These are phyloP conservation scores for Trichophyton mentagrophytes DNA, from an alignment of 2,329 filamentous ascomycete genomes.

Conservation along the genomic window DNA sequence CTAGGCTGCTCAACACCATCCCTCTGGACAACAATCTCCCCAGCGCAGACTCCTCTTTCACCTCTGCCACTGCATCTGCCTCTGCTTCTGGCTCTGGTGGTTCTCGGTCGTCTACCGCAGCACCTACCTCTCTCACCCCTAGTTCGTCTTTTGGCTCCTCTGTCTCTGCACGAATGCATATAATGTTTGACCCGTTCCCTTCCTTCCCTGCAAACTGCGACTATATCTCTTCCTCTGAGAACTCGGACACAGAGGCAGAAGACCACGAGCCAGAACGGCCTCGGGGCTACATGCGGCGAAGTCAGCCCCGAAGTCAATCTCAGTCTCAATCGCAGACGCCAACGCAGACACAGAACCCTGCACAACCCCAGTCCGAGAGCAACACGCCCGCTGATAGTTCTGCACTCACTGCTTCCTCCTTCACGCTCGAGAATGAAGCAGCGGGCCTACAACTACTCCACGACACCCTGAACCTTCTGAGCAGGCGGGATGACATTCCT, in stretches of 20 bases:
- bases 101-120: slow-evolving; percentile 14
- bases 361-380: slow-evolving; percentile 17
- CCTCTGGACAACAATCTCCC: slow-evolving; percentile 70
- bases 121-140: slow-evolving; percentile 33
- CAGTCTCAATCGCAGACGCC: not conserved
- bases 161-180: not conserved
- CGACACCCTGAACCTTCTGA: slow-evolving; percentile 56
- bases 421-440: slow-evolving; percentile 18
- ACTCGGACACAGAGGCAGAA: slow-evolving; percentile 20
- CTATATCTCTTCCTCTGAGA: slow-evolving; percentile 8
- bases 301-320: slow-evolving; percentile 1
- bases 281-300: slow-evolving; percentile 7
- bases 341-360: slow-evolving; percentile 1
- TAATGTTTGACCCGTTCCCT: slow-evolving; percentile 5
- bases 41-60: slow-evolving; percentile 70
- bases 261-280: slow-evolving; percentile 10
- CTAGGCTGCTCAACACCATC: slow-evolving; percentile 66
- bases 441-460: slow-evolving; percentile 52
- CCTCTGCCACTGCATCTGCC: slow-evolving; percentile 38
- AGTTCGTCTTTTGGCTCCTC: slow-evolving; percentile 16
- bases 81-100: slow-evolving; percentile 5
- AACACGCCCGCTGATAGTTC: slow-evolving; percentile 19
- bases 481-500: slow-evolving; percentile 59
- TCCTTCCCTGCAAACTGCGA: slow-evolving; percentile 8
- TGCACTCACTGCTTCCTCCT: not conserved